Evolutionary conservation across 2,329 filamentous ascomycete species (phyloP).

Genomic region (Coniochaeta hoffmannii): DNA sequence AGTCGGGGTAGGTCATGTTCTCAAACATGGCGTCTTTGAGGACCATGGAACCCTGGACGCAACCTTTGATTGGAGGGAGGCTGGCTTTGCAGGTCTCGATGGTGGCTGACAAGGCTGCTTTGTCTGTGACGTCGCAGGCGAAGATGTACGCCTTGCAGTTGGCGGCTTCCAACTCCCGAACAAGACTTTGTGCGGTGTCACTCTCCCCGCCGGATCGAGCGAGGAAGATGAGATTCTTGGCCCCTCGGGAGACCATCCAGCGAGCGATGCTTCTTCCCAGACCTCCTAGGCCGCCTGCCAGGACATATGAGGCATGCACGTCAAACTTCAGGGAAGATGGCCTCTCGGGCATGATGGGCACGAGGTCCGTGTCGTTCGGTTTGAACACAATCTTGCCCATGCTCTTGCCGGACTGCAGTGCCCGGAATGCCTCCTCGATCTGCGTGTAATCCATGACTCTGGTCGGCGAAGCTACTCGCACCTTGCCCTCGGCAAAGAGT

Average conservation of each 20-base stretch:
- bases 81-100: neutral
- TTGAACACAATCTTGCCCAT: constrained; percentile 4
- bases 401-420: constrained; percentile 2
- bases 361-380: neutral
- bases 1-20: constrained; percentile 39
- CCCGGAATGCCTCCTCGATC: neutral
- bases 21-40: constrained; percentile 28
- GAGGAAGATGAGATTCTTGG: constrained; percentile 27
- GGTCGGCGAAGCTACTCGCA: neutral
- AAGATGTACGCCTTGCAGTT: neutral
- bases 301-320: constrained; percentile 3
- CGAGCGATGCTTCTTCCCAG: constrained; percentile 27
- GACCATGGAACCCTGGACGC: constrained; percentile 26
- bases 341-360: neutral
- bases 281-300: constrained; percentile 33
- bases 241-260: constrained; percentile 28
- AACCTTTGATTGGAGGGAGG: neutral
- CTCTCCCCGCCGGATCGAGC: constrained; percentile 11
- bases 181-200: neutral
- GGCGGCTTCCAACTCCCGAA: neutral
- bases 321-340: neutral
- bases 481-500: constrained; percentile 6
- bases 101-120: neutral
- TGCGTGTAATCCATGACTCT: constrained; percentile 1
- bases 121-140: neutral